phyloP scores from a whole-genome alignment of 495 filamentous ascomycete genomes.

The Podospora australis region DNA sequence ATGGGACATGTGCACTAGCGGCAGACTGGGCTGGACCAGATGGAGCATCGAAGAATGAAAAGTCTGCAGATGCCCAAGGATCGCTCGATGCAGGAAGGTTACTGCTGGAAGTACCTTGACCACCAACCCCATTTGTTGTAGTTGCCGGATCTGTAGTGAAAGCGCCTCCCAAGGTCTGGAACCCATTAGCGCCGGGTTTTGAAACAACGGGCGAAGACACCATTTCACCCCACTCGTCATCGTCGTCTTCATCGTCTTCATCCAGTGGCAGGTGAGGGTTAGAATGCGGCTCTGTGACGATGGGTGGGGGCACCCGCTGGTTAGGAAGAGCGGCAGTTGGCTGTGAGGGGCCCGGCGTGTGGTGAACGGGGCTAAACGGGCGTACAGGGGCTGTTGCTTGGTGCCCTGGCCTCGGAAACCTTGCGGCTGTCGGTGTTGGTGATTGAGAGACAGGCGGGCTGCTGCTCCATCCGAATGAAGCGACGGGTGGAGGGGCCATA shows the following conservation, averaged over 20 bases:
- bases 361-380: not conserved
- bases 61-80: not conserved
- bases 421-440: not conserved
- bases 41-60: not conserved
- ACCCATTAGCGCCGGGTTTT: slow-evolving; percentile 6
- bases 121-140: not conserved
- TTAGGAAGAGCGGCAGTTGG: not conserved
- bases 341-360: not conserved
- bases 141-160: not conserved
- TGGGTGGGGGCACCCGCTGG: not conserved
- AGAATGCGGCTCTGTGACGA: not conserved
- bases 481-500: slow-evolving; percentile 13
- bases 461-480: slow-evolving; percentile 35
- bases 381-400: not conserved
- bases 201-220: slow-evolving; percentile 37
- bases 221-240: slow-evolving; percentile 53
- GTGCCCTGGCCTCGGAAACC: not conserved
- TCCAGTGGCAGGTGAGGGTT: slow-evolving; percentile 6
- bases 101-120: not conserved
- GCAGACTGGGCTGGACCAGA: no score
- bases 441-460: slow-evolving; percentile 7
- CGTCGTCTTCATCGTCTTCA: slow-evolving; percentile 36
- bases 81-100: not conserved
- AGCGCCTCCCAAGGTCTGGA: slow-evolving; percentile 8
- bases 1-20: no score